Evolutionary conservation across 2,329 filamentous ascomycete species (phyloP), one percentile per base, ranked within the genome.

Genomic region (Neoascochyta sp.): DNA sequence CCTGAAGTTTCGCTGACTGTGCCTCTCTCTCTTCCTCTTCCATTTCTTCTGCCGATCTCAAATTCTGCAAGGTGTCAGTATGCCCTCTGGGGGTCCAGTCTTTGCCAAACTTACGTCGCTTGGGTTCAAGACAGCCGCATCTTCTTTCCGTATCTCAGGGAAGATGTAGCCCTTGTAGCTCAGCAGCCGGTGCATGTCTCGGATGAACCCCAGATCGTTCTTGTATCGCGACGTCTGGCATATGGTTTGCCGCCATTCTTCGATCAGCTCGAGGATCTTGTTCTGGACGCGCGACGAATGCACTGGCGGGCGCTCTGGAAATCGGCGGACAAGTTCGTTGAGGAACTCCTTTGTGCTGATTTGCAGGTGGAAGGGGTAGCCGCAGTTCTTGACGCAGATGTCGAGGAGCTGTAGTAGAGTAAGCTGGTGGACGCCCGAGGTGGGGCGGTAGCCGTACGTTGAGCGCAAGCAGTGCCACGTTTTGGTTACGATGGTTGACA

Each of bases 361-460:
- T 66, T 98, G 92, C 36, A 98, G 80, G 60, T 98, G 92, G 66
- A 98, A 98, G 1, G 92, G 89, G 62, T 98, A 98, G 52, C 92
- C 92, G 74, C 92, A 98, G 69, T 98, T 98, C 73, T 98, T 98
- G 66, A 96, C 92, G 66, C 92, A 96, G 43, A 96, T 96, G 63
- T 98, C 92, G 60, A 98, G 85, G 47, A 98, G 78, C 69, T 82
- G 53, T 35, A 18, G 16, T 3, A 24, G 26, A 29, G 59, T 62
- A 31, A 62, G 52, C 41, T 29, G 38, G 30, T 22, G 9, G 28
- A 13, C 19, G 32, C 14, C 13, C 21, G 22, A 26, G 27, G 43
- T 28, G 29, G 41, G 45, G 40, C 30, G 32, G 32, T 33, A 27
- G 29, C 62, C 71, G 42, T 70, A 79, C 75, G 54, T 73, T 81